phyloP scores from a whole-genome alignment of 192 early-diverging fungal genomes.

The Oehlia diaphana region DNA sequence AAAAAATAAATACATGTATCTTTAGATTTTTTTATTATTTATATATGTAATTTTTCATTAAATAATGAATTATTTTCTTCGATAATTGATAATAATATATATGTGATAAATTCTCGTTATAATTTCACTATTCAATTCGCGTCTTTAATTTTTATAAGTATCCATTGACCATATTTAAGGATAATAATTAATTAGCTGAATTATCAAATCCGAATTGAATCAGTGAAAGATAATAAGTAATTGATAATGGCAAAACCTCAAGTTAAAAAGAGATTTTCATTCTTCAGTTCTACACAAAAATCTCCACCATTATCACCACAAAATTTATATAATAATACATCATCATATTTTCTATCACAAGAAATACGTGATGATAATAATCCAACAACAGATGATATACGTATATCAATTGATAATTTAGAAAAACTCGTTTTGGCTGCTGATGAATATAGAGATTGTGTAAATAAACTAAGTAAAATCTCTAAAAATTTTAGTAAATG shows the following conservation, averaged over 20 bases:
- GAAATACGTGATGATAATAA: neutral
- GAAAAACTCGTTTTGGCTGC: conserved; percentile 38
- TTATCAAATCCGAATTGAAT: too few species aligned
- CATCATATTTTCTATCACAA: neutral
- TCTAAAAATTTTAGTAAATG: conserved; percentile 39
- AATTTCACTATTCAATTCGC: too few species aligned
- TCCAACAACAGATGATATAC: conserved; percentile 25
- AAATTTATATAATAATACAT: neutral
- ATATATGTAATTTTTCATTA: too few species aligned
- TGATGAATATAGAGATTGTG: conserved; percentile 36
- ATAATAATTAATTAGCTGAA: too few species aligned
- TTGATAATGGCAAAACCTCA: neutral
- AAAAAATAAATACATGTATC: too few species aligned
- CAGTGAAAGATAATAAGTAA: neutral
- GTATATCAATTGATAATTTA: conserved; percentile 38
- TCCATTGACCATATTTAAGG: too few species aligned
- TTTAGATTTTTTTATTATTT: too few species aligned
- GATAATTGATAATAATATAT: too few species aligned
- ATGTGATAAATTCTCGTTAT: too few species aligned
- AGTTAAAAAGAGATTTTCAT: conserved; percentile 12
- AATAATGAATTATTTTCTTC: too few species aligned
- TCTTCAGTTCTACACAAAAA: neutral
- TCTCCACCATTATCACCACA: neutral
- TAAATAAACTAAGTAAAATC: conserved; percentile 39
- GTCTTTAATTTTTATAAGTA: too few species aligned